A percentile compares a stretch with the other conserved stretches of the same genome.
Evolutionary conservation across 2,329 filamentous ascomycete species (phyloP).

Genomic region (Colletotrichum magnum): DNA sequence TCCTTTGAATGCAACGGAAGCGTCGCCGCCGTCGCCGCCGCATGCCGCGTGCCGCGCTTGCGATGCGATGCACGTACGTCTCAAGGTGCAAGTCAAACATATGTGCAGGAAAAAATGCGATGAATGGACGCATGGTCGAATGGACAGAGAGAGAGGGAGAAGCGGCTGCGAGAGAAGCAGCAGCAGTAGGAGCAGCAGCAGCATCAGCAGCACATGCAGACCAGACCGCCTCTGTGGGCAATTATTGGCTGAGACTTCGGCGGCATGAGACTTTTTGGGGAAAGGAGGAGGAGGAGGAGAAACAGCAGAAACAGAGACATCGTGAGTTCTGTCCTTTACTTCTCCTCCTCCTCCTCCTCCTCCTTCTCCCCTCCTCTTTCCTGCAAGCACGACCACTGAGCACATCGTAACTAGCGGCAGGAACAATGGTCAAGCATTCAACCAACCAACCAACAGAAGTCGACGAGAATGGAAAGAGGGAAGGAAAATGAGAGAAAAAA

Average conservation of each 20-base stretch:
- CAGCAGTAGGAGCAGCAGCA: constrained; percentile 1
- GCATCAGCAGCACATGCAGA: constrained; percentile 28
- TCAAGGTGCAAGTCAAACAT: constrained; percentile 39
- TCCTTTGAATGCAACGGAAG: constrained; percentile 20
- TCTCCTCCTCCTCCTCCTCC: background rate
- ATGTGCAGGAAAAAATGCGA: constrained; percentile 36
- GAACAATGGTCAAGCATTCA: background rate
- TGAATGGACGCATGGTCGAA: constrained; percentile 24
- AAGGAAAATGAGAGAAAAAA: background rate
- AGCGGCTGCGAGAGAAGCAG: constrained; percentile 31
- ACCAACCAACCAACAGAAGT: background rate
- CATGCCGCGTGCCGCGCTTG: constrained; percentile 34
- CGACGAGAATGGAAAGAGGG: background rate
- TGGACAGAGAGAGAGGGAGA: constrained; percentile 11
- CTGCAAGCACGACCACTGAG: too few species aligned
- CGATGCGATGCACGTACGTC: constrained; percentile 27
- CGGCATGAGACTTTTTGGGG: constrained; percentile 24
- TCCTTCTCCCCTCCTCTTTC: background rate
- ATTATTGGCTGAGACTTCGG: constrained; percentile 31
- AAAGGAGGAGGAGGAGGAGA: background rate
- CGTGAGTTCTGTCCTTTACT: constrained; percentile 25
- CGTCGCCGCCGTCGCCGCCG: constrained; percentile 16
- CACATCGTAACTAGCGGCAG: background rate
- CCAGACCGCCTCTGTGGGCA: constrained; percentile 20
- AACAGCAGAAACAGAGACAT: constrained; percentile 21